Conservation (phyloP, 148 eudicot genomes). For the Agrostemma githago region DNA sequence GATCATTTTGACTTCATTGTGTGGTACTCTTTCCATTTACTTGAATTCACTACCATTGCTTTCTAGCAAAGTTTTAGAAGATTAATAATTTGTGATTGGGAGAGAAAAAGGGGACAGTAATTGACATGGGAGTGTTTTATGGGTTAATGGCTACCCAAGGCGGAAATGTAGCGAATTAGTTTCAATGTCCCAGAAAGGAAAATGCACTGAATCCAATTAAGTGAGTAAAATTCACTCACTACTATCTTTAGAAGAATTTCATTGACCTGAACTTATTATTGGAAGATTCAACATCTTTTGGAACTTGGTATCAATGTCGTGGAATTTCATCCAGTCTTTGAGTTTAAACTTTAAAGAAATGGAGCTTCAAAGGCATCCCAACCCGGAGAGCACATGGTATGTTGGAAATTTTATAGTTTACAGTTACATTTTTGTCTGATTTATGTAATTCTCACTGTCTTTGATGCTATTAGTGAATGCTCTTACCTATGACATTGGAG, state of each 20-base stretch:
- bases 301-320: constrained; percentile 97
- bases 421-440: not conserved
- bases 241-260: not conserved
- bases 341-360: constrained; percentile 97
- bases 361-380: constrained; percentile 86
- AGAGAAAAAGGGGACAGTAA: too few relatives aligned
- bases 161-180: not conserved
- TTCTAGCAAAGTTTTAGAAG: too few relatives aligned
- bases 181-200: not conserved
- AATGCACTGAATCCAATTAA: not conserved
- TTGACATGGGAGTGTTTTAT: too few relatives aligned
- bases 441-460: not conserved
- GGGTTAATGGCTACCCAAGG: too few relatives aligned
- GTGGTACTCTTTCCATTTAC: too few relatives aligned
- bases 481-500: not conserved
- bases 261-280: not conserved
- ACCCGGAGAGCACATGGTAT: constrained; percentile 96
- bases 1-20: too few relatives aligned
- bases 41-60: too few relatives aligned
- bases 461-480: constrained; percentile 4
- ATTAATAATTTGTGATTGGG: too few relatives aligned
- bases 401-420: constrained; percentile 9
- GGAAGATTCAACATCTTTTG: constrained; percentile 88
- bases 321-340: constrained; percentile 92
- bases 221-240: not conserved